phyloP scores from a whole-genome alignment of 1,139 yeast species.

The Maudiozyma humilis region DNA sequence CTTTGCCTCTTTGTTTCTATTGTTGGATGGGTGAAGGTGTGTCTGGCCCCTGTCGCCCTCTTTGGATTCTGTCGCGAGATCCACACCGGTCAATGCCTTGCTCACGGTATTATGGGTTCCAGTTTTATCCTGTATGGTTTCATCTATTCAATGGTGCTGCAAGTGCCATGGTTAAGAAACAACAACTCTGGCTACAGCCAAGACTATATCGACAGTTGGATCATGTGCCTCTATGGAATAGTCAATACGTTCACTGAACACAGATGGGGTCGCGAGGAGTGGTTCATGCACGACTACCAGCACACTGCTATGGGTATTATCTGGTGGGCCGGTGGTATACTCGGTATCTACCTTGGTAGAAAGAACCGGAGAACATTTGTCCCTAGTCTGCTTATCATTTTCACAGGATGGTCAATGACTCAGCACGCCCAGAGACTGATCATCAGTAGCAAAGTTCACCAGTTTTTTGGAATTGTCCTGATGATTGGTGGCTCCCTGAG shows the following conservation, averaged over 20 bases:
- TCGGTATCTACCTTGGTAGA: slow-evolving; percentile 69
- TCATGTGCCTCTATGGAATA: slow-evolving; percentile 85
- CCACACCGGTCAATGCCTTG: slow-evolving; percentile 87
- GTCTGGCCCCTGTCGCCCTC: slow-evolving; percentile 75
- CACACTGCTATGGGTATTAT: slow-evolving; percentile 93
- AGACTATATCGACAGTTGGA: slow-evolving; percentile 73
- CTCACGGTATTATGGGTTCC: slow-evolving; percentile 95
- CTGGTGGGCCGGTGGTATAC: slow-evolving; percentile 91
- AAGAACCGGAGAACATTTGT: slow-evolving; percentile 59
- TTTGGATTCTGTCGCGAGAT: slow-evolving; percentile 74
- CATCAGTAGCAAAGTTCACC: slow-evolving; percentile 80
- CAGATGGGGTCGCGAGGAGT: slow-evolving; percentile 78
- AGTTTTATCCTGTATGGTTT: slow-evolving; percentile 77
- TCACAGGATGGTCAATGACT: slow-evolving; percentile 92
- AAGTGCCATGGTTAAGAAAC: slow-evolving; percentile 59
- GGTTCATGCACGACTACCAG: slow-evolving; percentile 89
- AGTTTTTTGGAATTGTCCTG: slow-evolving; percentile 71
- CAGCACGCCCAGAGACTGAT: slow-evolving; percentile 70
- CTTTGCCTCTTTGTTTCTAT: slow-evolving; percentile 41
- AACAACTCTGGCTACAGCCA: slow-evolving; percentile 50
- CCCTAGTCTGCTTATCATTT: slow-evolving; percentile 72
- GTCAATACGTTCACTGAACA: slow-evolving; percentile 94
- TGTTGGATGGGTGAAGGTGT: slow-evolving; percentile 60
- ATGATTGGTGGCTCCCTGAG: slow-evolving; percentile 72
- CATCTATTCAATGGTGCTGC: slow-evolving; percentile 53